phyloP scores from a whole-genome alignment of 495 filamentous ascomycete genomes.

The Penicillium coffeae region DNA sequence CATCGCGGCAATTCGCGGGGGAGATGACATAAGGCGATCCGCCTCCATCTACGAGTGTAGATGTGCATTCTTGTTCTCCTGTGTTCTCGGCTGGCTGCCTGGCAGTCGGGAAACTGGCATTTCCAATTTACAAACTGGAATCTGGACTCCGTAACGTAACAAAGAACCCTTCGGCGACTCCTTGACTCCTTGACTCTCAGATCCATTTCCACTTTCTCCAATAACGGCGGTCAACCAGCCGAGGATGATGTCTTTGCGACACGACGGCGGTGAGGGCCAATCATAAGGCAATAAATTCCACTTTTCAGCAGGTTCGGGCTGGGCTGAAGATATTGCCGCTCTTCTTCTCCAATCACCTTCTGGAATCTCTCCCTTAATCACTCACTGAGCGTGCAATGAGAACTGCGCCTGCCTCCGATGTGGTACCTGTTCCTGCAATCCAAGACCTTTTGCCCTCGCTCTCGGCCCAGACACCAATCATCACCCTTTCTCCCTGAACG shows the following conservation, averaged over 20 bases:
- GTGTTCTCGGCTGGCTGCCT: neutral
- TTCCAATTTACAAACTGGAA: neutral
- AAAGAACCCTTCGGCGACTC: no score
- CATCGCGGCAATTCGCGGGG: slow-evolving; percentile 13
- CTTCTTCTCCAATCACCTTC: neutral
- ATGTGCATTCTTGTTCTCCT: no score
- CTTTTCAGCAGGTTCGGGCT: slow-evolving; percentile 20
- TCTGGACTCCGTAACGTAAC: neutral
- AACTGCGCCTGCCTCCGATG: slow-evolving; percentile 6
- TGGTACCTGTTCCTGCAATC: neutral
- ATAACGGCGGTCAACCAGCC: slow-evolving; percentile 34
- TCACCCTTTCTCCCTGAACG: neutral
- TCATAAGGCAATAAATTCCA: slow-evolving; percentile 19
- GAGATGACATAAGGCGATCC: slow-evolving; percentile 15
- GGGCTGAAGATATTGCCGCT: slow-evolving; percentile 42
- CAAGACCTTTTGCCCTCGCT: neutral
- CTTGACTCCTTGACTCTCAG: neutral
- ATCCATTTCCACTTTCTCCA: slow-evolving; percentile 13
- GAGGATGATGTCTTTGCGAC: slow-evolving; percentile 27
- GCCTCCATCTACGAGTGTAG: no score
- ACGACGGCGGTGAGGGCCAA: slow-evolving; percentile 30
- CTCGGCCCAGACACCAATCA: slow-evolving; percentile 4
- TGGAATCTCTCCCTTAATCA: neutral
- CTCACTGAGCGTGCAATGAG: slow-evolving; percentile 14
- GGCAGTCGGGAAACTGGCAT: neutral